phyloP scores from a whole-genome alignment of 2,329 filamentous ascomycete genomes.

The Xylaria polymorpha region DNA sequence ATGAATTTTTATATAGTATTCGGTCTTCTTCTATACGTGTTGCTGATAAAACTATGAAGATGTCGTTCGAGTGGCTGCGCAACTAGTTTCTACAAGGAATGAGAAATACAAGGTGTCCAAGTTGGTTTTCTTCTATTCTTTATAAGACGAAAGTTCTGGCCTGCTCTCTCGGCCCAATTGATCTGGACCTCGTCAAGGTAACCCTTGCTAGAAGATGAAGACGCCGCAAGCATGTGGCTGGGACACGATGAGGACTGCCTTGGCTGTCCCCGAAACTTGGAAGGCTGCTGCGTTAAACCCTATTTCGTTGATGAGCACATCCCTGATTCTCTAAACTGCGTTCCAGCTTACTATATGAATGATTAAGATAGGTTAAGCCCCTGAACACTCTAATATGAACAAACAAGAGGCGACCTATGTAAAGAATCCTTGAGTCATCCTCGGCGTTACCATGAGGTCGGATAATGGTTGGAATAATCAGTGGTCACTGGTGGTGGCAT shows the following conservation, averaged over 20 bases:
- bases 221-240: background rate
- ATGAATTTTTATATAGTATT: background rate
- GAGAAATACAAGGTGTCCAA: background rate
- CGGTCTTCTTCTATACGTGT: background rate
- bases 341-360: background rate
- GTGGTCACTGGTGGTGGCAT: background rate
- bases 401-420: no score
- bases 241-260: slow-evolving; percentile 8
- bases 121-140: background rate
- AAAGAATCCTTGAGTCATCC: background rate
- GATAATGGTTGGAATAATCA: background rate
- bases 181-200: background rate
- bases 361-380: background rate
- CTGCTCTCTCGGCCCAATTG: background rate
- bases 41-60: background rate
- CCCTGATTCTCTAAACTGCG: background rate
- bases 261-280: no score
- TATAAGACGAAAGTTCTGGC: background rate
- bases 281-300: background rate
- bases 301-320: background rate
- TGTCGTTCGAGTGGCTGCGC: background rate
- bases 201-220: background rate
- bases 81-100: background rate
- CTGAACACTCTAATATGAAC: background rate
- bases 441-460: background rate